These are phyloP conservation scores for Haberlea rhodopensis DNA, from an alignment of 257 asterid genomes.

Conservation along the genomic window DNA sequence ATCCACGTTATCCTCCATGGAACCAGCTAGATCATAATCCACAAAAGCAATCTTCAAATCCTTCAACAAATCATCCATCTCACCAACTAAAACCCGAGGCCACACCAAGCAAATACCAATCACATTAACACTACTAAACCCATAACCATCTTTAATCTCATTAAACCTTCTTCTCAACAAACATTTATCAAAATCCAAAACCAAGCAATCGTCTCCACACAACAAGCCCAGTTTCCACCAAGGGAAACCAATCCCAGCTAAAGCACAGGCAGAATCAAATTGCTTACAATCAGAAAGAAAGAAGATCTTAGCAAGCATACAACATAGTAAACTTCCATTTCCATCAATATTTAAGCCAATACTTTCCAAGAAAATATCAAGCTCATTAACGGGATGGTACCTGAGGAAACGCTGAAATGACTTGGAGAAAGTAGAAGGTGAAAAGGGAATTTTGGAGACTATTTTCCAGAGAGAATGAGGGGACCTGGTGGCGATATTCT, in stretches of 20 bases:
- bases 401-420: constrained; percentile 49
- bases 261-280: constrained; percentile 45
- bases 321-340: constrained; percentile 15
- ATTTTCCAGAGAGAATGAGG: constrained; percentile 39
- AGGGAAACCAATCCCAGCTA: constrained; percentile 59
- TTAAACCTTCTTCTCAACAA: constrained; percentile 31
- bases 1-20: constrained; percentile 48
- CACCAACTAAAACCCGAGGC: constrained; percentile 39
- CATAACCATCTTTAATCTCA: constrained; percentile 38
- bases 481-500: constrained; percentile 47
- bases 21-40: constrained; percentile 40
- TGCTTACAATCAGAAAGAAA: constrained; percentile 51
- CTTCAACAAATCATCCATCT: constrained; percentile 41
- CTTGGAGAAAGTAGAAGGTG: constrained; percentile 26
- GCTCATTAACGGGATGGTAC: constrained; percentile 69
- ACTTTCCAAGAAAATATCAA: constrained; percentile 62
- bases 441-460: constrained; percentile 43
- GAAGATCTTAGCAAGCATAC: constrained; percentile 30
- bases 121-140: constrained; percentile 37
- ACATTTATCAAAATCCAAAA: constrained; percentile 26
- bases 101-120: constrained; percentile 60
- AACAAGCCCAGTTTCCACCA: constrained; percentile 54
- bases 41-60: constrained; percentile 49
- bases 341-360: constrained; percentile 40
- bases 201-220: constrained; percentile 31